Evolutionary conservation across 768 basidiomycete species (phyloP), one percentile per base, ranked within the genome.

Genomic region (Russula griseocarnosa): DNA sequence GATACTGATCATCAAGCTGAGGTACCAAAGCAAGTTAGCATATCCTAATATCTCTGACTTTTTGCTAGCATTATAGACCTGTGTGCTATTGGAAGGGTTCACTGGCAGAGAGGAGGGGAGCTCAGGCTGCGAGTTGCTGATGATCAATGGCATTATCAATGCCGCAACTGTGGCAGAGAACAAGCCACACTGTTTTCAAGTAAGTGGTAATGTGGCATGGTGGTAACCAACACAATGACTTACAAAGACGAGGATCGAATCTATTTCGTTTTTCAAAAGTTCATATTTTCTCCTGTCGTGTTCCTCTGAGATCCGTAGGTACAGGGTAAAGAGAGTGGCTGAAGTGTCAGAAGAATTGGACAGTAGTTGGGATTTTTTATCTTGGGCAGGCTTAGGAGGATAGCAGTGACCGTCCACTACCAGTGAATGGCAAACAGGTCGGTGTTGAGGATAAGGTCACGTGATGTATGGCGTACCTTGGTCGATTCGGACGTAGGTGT

Each of bases 131-230:
- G n/a, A n/a, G n/a, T n/a, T n/a, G n/a, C n/a, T n/a, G n/a, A n/a
- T n/a, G n/a, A n/a, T n/a, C n/a, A n/a, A n/a, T n/a, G n/a, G n/a
- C n/a, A n/a, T n/a, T n/a, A n/a, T n/a, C n/a, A n/a, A 44, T 13
- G 52, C 52, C 3, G 60, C 60, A 10, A 61, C 30, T 8, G 60
- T 14, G 10, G 60, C 51, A 2, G 60, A 61, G 60, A 61, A 61
- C 14, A 61, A 24, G 34, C 60, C 60, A 24, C 51, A 53, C 60
- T 61, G 16, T 10, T 5, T 3, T 20, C 2, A 5, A 40, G 26
- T 40, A 24, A 28, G 5, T 28, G 10, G 11, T 8, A 28, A 54
- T 18, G 14, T 32, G 6, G 16, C 9, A 20, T 44, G 9, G 24
- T 2, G n/a, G 11, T 11, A 40, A 47, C 42, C 1, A 53, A 44